Conservation (phyloP, 1,139 yeast genomes). For the Taiozyma onychis region DNA sequence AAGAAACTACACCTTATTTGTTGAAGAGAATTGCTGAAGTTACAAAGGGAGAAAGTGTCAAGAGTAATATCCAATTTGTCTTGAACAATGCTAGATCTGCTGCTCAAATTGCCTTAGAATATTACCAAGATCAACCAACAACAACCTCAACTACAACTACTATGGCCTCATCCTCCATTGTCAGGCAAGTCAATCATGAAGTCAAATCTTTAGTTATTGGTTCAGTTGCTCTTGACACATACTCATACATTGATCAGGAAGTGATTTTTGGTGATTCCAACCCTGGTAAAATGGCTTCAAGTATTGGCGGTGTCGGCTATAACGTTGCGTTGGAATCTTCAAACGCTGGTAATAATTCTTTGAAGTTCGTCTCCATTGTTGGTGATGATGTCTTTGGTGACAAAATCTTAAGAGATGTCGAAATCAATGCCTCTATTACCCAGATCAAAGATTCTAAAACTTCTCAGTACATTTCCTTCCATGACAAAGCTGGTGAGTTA, state of each 20-base stretch:
- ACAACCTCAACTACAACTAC: not conserved
- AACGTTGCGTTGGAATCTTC: constrained; percentile 60
- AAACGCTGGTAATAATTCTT: constrained; percentile 20
- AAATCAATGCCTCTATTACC: constrained; percentile 28
- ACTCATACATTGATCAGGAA: constrained; percentile 35
- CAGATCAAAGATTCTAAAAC: constrained; percentile 30
- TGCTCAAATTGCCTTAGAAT: constrained; percentile 55
- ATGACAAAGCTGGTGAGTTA: constrained; percentile 55
- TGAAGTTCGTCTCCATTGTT: constrained; percentile 53
- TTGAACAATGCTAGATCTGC: constrained; percentile 70
- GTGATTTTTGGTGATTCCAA: constrained; percentile 56
- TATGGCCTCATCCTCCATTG: not conserved
- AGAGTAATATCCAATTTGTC: constrained; percentile 71
- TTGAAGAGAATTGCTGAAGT: constrained; percentile 56
- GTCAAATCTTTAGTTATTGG: constrained; percentile 52
- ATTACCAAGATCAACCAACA: not conserved
- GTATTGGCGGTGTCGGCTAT: constrained; percentile 82
- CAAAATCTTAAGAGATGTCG: constrained; percentile 31
- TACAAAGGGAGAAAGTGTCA: constrained; percentile 66
- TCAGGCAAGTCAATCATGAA: constrained; percentile 1
- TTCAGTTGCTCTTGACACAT: constrained; percentile 71
- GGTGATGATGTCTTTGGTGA: constrained; percentile 54
- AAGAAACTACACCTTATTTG: constrained; percentile 74
- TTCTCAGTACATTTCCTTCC: constrained; percentile 71
- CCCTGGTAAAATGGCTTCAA: constrained; percentile 53